Evolutionary conservation across 805 yeast genomes (phyloP), one percentile per base, ranked within the genome.

Genomic region (Spathaspora gorwiae): DNA sequence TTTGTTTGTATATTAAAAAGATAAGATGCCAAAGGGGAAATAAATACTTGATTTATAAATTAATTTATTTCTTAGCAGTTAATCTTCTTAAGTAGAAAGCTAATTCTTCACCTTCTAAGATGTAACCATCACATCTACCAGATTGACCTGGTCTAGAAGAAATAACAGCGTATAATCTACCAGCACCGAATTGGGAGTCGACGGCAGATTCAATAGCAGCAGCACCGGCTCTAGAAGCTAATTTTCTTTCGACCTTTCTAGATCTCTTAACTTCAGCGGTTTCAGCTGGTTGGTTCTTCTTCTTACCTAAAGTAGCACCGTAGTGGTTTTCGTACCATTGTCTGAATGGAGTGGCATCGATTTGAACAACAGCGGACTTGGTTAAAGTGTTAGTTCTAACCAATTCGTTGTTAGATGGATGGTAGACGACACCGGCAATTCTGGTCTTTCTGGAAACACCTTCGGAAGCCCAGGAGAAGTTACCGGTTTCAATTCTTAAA

Each of bases 61-160:
- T 41, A 14, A 33, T 38, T 84, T 90, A 92, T 87, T 92, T 94
- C 90, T 94, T 92, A 75, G 97, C 95, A 76, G 96, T 84, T 79
- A 94, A 83, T 89, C 96, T 92, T 86, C 96, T 90, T 77, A 94
- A 85, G 96, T 94, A 94, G 95, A 94, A 94, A 76, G 98, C 98
- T 78, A 94, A 89, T 82, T 94, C 99, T 76, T 94, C 99, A 80
- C 99, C 99, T 84, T 94, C 99, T 76, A 94, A 87, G 80, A 94
- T 86, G 95, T 94, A 94, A 80, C 99, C 99, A 76, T 94, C 99
- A 80, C 90, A 85, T 83, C 99, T 95, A 79, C 99, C 99, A 62
- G 96, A 87, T 84, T 94, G 99, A 78, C 99, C 99, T 76, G 99
- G 99, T 84, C 99, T 90, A 50, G 99, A 94, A 61, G 99, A 90